These are phyloP conservation scores for Agrocybe praecox DNA, from an alignment of 768 basidiomycete species.

Conservation along the genomic window DNA sequence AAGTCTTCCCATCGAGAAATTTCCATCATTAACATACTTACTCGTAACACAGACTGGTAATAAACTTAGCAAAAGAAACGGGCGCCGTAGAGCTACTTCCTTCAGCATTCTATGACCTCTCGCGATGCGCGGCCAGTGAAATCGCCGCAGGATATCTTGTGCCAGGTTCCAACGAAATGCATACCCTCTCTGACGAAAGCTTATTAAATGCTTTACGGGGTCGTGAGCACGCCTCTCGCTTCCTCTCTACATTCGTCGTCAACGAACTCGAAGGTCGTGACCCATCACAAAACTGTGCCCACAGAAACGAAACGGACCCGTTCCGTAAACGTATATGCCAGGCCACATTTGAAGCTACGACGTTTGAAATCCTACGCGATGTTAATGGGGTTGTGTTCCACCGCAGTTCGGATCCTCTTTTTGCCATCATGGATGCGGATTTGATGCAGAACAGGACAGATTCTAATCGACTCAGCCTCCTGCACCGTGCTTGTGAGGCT, in stretches of 20 bases:
- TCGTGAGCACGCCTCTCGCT: constrained; percentile 72
- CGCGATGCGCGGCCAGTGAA: constrained; percentile 65
- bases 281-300: constrained; percentile 49
- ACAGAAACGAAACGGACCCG: constrained; percentile 48
- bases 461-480: constrained; percentile 37
- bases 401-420: constrained; percentile 70
- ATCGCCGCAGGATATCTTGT: constrained; percentile 52
- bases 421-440: constrained; percentile 68
- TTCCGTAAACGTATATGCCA: constrained; percentile 58
- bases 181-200: constrained; percentile 53
- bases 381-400: constrained; percentile 69
- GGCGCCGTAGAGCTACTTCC: constrained; percentile 62
- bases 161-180: constrained; percentile 24
- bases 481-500: constrained; percentile 63
- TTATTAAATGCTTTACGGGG: constrained; percentile 65
- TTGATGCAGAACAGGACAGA: constrained; percentile 65
- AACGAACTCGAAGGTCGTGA: constrained; percentile 71
- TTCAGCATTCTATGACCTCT: constrained; percentile 81
- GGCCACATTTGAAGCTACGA: constrained; percentile 72
- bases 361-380: constrained; percentile 75
- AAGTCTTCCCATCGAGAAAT: constrained; percentile 22
- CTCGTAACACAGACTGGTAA: constrained; percentile 50
- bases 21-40: constrained; percentile 7
- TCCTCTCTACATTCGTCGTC: constrained; percentile 76
- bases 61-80: constrained; percentile 64